Evolutionary conservation across 768 basidiomycete species (phyloP).

Genomic region (Collybia nuda): DNA sequence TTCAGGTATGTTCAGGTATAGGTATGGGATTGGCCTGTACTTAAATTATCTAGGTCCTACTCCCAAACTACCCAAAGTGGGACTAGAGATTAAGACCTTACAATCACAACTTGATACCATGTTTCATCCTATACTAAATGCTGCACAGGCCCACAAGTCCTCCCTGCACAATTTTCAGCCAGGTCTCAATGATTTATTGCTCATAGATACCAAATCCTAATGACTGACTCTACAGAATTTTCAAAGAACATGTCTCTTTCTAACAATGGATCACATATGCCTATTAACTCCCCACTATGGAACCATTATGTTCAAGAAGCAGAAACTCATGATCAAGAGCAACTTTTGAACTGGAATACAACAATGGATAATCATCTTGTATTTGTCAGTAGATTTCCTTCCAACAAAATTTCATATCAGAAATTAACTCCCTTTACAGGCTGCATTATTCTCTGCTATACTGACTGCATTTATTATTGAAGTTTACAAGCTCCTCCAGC

Average conservation of each 20-base stretch:
- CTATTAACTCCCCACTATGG: constrained; percentile 1
- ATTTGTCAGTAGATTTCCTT: constrained; percentile 8
- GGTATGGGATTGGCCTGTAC: too few species aligned
- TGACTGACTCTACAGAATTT: background rate
- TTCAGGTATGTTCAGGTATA: too few species aligned
- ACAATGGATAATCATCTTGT: constrained; percentile 13
- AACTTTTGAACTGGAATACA: constrained; percentile 10
- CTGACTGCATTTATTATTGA: constrained; percentile 14
- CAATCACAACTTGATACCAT: too few species aligned
- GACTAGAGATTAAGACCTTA: too few species aligned
- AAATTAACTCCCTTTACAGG: background rate
- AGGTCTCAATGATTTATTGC: background rate
- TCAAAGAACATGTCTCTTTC: background rate
- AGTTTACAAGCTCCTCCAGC: constrained; percentile 6
- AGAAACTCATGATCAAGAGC: constrained; percentile 1
- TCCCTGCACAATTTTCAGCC: background rate
- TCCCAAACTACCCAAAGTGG: too few species aligned
- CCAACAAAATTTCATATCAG: background rate
- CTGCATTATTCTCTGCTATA: constrained; percentile 16
- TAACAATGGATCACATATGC: background rate
- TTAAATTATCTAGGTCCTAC: too few species aligned
- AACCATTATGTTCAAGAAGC: constrained; percentile 3
- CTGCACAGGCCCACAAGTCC: background rate
- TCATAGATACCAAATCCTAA: background rate
- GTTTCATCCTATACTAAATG: too few species aligned